Evolutionary conservation across 208 protist species (phyloP).

Genomic region (Vickermania ingenoplastis): DNA sequence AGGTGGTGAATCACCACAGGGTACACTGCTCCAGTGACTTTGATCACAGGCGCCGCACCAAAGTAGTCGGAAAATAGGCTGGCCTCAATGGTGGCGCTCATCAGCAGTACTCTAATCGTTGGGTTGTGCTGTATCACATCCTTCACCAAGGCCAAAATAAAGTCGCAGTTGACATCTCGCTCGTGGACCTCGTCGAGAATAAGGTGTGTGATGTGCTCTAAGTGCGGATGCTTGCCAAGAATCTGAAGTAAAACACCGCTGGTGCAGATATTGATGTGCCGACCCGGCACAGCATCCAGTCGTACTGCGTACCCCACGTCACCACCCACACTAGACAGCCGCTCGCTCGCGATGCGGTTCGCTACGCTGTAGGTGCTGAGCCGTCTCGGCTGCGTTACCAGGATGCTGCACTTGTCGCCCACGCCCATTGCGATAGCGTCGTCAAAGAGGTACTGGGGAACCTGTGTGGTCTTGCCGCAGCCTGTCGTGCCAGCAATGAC

Average conservation of each 20-base stretch:
- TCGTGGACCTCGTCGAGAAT: slow-evolving; percentile 99
- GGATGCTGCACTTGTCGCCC: slow-evolving; percentile 46
- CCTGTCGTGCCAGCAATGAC: slow-evolving; percentile 86
- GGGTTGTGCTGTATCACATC: slow-evolving; percentile 38
- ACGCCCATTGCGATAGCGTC: slow-evolving; percentile 37
- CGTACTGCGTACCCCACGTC: slow-evolving; percentile 97
- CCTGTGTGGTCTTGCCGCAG: slow-evolving; percentile 89
- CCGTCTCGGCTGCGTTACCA: slow-evolving; percentile 97
- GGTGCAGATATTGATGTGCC: slow-evolving; percentile 95
- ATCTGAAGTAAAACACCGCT: slow-evolving; percentile 97
- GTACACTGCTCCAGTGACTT: slow-evolving; percentile 64
- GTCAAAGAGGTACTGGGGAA: slow-evolving; percentile 90
- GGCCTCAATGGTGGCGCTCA: slow-evolving; percentile 96
- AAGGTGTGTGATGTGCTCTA: slow-evolving; percentile 91
- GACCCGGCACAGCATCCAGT: slow-evolving; percentile 92
- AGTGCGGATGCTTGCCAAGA: slow-evolving; percentile 74
- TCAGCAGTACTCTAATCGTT: slow-evolving; percentile 96
- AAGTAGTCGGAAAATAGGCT: slow-evolving; percentile 98
- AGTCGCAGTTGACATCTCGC: slow-evolving; percentile 97
- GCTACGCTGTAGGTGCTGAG: slow-evolving; percentile 97
- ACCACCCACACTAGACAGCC: slow-evolving; percentile 67
- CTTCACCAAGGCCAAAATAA: slow-evolving; percentile 96
- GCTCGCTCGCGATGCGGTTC: slow-evolving; percentile 96
- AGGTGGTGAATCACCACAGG: slow-evolving; percentile 63
- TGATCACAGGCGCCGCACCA: slow-evolving; percentile 43